Conservation (phyloP, 2,329 filamentous ascomycete species). For the Zymoseptoria passerinii region DNA sequence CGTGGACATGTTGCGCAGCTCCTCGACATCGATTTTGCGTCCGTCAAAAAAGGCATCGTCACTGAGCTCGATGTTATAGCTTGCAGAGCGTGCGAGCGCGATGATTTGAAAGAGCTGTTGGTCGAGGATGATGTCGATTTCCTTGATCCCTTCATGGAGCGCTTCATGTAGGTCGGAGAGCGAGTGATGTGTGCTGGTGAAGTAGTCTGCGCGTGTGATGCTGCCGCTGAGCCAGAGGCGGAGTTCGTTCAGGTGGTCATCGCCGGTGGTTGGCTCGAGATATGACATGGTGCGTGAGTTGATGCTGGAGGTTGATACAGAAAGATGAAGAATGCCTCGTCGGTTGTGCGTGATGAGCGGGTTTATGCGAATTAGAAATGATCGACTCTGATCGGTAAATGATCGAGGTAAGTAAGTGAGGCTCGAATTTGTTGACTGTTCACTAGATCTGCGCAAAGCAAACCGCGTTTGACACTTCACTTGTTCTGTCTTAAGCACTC, state of each 20-base stretch:
- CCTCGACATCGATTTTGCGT: background rate
- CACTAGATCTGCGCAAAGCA: too few relatives aligned
- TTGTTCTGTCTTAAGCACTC: too few relatives aligned
- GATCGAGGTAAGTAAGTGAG: too few relatives aligned
- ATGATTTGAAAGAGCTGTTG: background rate
- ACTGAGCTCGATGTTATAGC: background rate
- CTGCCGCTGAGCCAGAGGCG: background rate
- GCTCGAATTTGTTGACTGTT: too few relatives aligned
- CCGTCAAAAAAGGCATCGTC: background rate
- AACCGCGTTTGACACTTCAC: too few relatives aligned
- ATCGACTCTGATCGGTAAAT: too few relatives aligned
- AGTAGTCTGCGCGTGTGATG: background rate
- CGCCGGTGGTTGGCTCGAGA: background rate
- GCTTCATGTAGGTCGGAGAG: background rate
- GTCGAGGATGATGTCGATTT: background rate
- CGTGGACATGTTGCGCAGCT: background rate
- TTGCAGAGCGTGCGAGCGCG: background rate
- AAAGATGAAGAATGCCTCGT: too few relatives aligned
- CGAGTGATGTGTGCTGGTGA: background rate
- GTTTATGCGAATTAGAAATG: too few relatives aligned
- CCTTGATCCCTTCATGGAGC: background rate
- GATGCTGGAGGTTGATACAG: background rate
- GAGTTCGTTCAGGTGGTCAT: background rate
- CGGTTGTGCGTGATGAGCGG: too few relatives aligned
- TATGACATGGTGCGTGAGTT: background rate